Evolutionary conservation across 768 basidiomycete species (phyloP).

Genomic region (Mycena leptocephala): DNA sequence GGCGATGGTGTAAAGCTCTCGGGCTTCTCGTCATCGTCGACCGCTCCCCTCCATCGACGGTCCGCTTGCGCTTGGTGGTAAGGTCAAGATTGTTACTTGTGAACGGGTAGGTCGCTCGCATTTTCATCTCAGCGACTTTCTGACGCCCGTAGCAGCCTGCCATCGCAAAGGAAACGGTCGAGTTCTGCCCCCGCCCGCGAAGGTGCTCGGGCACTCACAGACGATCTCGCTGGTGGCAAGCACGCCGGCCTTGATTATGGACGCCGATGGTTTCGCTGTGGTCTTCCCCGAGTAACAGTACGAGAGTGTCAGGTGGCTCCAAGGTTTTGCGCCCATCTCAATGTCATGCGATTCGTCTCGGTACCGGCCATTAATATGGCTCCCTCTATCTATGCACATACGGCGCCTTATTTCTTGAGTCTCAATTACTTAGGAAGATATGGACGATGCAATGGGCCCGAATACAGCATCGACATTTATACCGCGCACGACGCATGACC

Average conservation of each 20-base stretch:
- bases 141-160: slow-evolving; percentile 69
- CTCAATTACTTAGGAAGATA: too few species aligned
- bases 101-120: slow-evolving; percentile 68
- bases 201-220: slow-evolving; percentile 84
- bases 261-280: slow-evolving; percentile 68
- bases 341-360: too few species aligned
- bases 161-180: slow-evolving; percentile 98
- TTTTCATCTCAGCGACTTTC: neutral
- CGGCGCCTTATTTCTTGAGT: too few species aligned
- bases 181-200: slow-evolving; percentile 96
- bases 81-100: slow-evolving; percentile 99
- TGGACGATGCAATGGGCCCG: too few species aligned
- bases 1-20: slow-evolving; percentile 85
- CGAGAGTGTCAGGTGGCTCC: slow-evolving; percentile 98
- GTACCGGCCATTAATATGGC: too few species aligned
- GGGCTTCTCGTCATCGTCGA: slow-evolving; percentile 98
- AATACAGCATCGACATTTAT: too few species aligned
- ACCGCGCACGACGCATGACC: too few species aligned
- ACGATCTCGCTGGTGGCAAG: slow-evolving; percentile 90
- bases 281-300: slow-evolving; percentile 81
- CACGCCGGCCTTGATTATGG: slow-evolving; percentile 89
- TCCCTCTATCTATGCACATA: too few species aligned
- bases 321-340: too few species aligned
- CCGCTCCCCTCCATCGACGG: slow-evolving; percentile 98
- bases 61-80: slow-evolving; percentile 94